phyloP scores from a whole-genome alignment of 2,329 filamentous ascomycete species.

The Beauveria asiatica region DNA sequence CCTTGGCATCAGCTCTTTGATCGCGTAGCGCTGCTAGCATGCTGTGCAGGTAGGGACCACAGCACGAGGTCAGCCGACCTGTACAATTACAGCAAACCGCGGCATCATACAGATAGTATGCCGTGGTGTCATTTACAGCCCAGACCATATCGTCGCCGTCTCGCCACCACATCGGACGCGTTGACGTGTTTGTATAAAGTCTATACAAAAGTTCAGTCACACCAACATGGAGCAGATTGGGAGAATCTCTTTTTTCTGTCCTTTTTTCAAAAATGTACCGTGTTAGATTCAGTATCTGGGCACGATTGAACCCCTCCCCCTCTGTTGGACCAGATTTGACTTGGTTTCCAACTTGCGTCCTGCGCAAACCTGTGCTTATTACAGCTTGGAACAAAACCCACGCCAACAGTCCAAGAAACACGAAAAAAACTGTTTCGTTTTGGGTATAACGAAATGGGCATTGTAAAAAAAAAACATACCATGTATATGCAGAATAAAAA shows the following conservation, averaged over 20 bases:
- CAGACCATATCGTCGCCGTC: no score
- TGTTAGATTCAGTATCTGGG: background rate
- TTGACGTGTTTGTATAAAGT: no score
- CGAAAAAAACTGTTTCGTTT: background rate
- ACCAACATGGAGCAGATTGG: no score
- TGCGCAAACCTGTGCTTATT: conserved; percentile 7
- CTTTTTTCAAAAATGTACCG: background rate
- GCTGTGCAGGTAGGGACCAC: no score
- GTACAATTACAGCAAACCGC: no score
- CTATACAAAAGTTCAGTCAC: no score
- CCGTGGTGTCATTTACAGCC: no score
- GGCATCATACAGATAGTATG: no score
- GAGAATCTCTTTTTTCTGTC: background rate
- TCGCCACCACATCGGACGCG: background rate
- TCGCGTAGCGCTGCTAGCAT: no score
- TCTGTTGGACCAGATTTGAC: no score
- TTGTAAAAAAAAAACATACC: background rate
- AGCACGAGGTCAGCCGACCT: no score
- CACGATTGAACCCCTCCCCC: background rate
- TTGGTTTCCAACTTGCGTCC: conserved; percentile 6
- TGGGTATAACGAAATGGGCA: conserved; percentile 1
- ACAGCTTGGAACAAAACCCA: background rate
- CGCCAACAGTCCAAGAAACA: background rate
- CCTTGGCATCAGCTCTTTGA: no score
- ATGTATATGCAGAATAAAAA: background rate